phyloP scores from a whole-genome alignment of 495 filamentous ascomycete genomes.

The Parmelia sp. region DNA sequence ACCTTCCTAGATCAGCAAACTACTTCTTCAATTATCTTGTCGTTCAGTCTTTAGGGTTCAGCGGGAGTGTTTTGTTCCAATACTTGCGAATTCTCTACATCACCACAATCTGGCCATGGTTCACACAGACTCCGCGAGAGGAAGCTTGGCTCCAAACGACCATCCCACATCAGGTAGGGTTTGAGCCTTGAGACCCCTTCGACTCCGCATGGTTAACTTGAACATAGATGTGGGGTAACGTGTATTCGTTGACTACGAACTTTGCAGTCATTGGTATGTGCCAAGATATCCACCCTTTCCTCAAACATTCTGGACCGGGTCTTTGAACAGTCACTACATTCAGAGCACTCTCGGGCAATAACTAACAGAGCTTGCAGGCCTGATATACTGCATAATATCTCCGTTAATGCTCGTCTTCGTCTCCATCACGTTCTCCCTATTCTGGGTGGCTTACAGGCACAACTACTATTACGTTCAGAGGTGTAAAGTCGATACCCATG shows the following conservation, averaged over 20 bases:
- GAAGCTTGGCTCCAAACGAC: slow-evolving; percentile 30
- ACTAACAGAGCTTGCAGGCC: slow-evolving; percentile 36
- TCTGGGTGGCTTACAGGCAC: slow-evolving; percentile 95
- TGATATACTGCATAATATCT: slow-evolving; percentile 85
- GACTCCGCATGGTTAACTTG: slow-evolving; percentile 29
- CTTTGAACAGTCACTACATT: neutral
- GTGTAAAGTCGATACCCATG: slow-evolving; percentile 85
- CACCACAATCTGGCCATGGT: slow-evolving; percentile 85
- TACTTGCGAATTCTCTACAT: slow-evolving; percentile 71
- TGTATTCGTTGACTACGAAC: slow-evolving; percentile 92
- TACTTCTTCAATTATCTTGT: slow-evolving; percentile 99
- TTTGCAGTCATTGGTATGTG: slow-evolving; percentile 77
- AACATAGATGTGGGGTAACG: slow-evolving; percentile 79
- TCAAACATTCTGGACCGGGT: neutral
- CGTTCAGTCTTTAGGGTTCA: slow-evolving; percentile 82
- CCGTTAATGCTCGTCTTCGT: slow-evolving; percentile 91
- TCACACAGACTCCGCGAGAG: slow-evolving; percentile 56
- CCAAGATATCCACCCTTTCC: neutral
- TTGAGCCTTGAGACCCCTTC: neutral
- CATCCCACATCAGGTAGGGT: slow-evolving; percentile 26
- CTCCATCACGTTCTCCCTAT: slow-evolving; percentile 82
- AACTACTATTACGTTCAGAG: slow-evolving; percentile 93
- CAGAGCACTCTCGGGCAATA: neutral
- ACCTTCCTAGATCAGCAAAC: slow-evolving; percentile 82
- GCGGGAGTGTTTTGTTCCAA: slow-evolving; percentile 82